Evolutionary conservation across 495 filamentous ascomycete species (phyloP), one percentile per base, ranked within the genome.

Genomic region (Clavariopsis aquatica): DNA sequence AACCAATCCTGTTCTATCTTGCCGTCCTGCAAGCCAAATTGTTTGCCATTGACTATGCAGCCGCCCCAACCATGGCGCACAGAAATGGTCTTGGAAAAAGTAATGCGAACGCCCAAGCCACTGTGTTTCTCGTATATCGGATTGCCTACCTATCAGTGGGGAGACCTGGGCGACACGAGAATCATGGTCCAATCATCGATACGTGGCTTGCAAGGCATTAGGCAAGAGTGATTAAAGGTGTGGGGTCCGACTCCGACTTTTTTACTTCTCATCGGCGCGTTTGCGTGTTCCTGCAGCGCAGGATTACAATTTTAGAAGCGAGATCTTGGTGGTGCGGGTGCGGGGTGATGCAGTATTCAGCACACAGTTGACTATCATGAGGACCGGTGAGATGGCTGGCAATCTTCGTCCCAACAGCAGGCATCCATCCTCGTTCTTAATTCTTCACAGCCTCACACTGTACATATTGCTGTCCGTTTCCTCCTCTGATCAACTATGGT

Each of bases 201-300:
- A 19, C 17, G 43, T 29, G 23, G 56, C n/a, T 28, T 24, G 31
- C 9, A 6, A 6, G n/a, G n/a, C n/a, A n/a, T n/a, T n/a, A n/a
- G n/a, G n/a, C n/a, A 10, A 9, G 34, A 56, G 53, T 9, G 8
- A 53, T 28, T 29, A 49, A 29, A 34, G 24, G 41, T 47, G 36
- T 47, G 36, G 20, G 17, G 36, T 38, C 10, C 12, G 31, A 34
- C 38, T 43, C 38, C 38, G 38, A 43, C 2, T 10, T 3, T 43
- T 17, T 8, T 7, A 1, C 20, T 0, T 10, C 3, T 15, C 17
- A 15, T 6, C 20, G 51, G 47, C 17, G 47, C 22, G 47, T 9
- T 23, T 51, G 47, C 47, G 47, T 31, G 51, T 53, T 53, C 24
- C 51, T 53, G 51, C 51, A 53, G 51, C 51, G 10, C 26, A 10